These are phyloP conservation scores for Termitomyces eurrhizus DNA, from an alignment of 768 basidiomycete species.

Conservation along the genomic window DNA sequence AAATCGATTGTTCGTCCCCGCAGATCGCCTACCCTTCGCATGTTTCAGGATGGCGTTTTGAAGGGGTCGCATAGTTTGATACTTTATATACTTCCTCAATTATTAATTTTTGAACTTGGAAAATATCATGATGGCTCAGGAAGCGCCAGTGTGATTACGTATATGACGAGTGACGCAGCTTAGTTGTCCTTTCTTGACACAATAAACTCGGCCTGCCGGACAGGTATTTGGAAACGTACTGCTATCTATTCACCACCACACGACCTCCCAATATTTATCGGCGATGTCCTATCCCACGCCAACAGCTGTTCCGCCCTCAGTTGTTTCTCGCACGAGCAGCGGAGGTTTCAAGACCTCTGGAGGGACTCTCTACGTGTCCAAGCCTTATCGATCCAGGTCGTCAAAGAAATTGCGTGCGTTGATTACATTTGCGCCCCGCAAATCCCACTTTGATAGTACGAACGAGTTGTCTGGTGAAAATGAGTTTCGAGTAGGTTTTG, in stretches of 20 bases:
- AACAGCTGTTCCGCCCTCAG: neutral
- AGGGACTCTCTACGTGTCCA: slow-evolving; percentile 72
- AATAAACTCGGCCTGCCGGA: neutral
- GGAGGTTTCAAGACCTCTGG: slow-evolving; percentile 50
- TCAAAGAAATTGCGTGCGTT: slow-evolving; percentile 79
- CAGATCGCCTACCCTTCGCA: slow-evolving; percentile 55
- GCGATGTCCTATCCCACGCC: slow-evolving; percentile 1
- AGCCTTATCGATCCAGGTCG: slow-evolving; percentile 67
- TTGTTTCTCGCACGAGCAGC: slow-evolving; percentile 18
- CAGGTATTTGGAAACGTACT: neutral
- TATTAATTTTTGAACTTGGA: neutral
- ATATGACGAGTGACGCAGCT: neutral
- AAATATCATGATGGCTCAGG: neutral
- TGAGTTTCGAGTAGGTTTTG: slow-evolving; percentile 69
- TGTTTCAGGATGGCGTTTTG: slow-evolving; percentile 45
- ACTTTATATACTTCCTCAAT: neutral
- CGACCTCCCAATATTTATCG: neutral
- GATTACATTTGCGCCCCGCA: slow-evolving; percentile 83
- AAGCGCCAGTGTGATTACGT: slow-evolving; percentile 1
- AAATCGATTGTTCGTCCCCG: slow-evolving; percentile 39
- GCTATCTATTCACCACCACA: neutral
- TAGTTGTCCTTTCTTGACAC: neutral
- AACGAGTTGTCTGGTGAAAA: slow-evolving; percentile 74
- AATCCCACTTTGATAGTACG: slow-evolving; percentile 78
- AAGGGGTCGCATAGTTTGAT: slow-evolving; percentile 33